Base-by-base conservation (phyloP, 305 asterid genomes). In the Solanum hybrid region DNA sequence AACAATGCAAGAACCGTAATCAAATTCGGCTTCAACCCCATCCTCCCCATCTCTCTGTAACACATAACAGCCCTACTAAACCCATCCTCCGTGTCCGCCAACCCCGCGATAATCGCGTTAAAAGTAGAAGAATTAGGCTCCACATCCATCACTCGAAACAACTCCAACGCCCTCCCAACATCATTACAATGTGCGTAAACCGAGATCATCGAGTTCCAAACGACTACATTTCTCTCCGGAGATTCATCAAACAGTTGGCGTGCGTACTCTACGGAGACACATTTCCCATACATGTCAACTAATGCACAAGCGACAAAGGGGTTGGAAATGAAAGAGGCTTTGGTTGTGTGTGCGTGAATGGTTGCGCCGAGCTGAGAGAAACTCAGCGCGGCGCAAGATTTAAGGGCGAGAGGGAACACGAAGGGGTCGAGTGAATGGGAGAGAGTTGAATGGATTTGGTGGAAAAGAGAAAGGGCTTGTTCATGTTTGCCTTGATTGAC, bases 161-260 rank as follows among this genome's bases (percentile, higher is more conserved):
- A 89, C 37, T 90, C 88, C 86, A 93, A 86, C 2, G 95, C 93
- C 7, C 29, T 84, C 36, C n/a, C 26, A 87, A 92, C 88, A 72
- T 93, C 87, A n/a, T 78, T 66, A 13, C 91, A 89, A 91, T 88
- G 93, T 1, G 91, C 79, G 31, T 93, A 91, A 11, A 92, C 73
- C 26, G 94, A 92, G 60, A 93, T 92, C 92, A 93, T 92, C 0
- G 94, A 89, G 71, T 92, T 93, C 94, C 95, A 92, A 76, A 93
- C 92, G 0, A 93, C 94, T 0, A 86, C 92, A 29, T 92, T 93
- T 84, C 95, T 89, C 7, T 87, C 89, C 0, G 94, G 88, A 75
- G 51, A 88, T 91, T 91, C 94, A 45, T 92, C 93, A n/a, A 93
- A 93, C 91, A 92, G 88, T 36, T 87, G 92, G 73, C 92, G 95